Percentiles rank a stretch among this genome's conserved stretches.
Evolutionary conservation across 2,329 filamentous ascomycete genomes (phyloP).

Genomic region (Colletotrichum sp.): DNA sequence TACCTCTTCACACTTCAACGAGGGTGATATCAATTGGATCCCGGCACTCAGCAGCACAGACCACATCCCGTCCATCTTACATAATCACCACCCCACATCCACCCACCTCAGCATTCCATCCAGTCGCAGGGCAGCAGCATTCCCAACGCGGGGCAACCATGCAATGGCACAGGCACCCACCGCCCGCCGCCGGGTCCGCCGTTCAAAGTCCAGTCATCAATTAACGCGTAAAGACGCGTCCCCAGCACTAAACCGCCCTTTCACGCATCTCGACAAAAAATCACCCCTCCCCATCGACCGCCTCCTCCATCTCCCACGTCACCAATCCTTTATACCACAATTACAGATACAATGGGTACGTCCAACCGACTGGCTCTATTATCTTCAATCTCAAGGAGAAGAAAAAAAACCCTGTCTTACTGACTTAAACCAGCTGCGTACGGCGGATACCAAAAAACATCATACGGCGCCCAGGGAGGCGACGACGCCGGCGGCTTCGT

Average conservation of each 20-base stretch:
- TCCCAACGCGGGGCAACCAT: not conserved
- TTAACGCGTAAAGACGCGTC: not conserved
- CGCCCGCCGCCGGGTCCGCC: not conserved
- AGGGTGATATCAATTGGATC: not conserved
- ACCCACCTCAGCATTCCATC: not conserved
- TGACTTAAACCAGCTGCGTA: slow-evolving; percentile 47
- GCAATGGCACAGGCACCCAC: not conserved
- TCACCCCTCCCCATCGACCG: not conserved
- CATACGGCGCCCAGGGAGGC: slow-evolving; percentile 60
- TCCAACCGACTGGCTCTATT: not conserved
- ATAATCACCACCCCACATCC: not conserved
- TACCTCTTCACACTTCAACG: too few species aligned
- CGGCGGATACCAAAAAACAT: slow-evolving; percentile 41
- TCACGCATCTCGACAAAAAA: not conserved
- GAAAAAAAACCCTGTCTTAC: not conserved
- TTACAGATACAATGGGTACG: not conserved
- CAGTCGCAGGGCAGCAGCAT: not conserved
- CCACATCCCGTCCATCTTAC: not conserved
- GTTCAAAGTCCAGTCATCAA: not conserved
- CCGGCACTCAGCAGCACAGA: not conserved
- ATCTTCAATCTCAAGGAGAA: not conserved
- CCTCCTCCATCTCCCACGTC: not conserved
- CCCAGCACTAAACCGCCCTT: not conserved
- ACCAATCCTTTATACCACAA: not conserved
- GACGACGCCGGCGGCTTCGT: slow-evolving; percentile 69